These are phyloP conservation scores for Luvunga scandens DNA, from an alignment of 345 rosid species.

Conservation along the genomic window DNA sequence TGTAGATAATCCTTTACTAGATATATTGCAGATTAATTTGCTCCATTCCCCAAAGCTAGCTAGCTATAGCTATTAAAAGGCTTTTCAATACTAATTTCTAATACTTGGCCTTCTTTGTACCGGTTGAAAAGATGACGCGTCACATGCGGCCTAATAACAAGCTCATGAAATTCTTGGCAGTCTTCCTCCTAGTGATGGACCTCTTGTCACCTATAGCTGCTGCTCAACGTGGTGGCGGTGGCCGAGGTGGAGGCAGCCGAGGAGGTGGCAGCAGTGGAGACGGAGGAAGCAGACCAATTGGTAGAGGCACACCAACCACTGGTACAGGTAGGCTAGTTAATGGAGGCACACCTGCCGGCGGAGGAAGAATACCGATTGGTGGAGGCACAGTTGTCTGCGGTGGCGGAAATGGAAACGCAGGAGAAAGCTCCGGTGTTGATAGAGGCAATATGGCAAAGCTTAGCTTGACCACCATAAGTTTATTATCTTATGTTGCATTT, in stretches of 20 bases:
- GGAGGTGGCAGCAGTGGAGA: neutral
- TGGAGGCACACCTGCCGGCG: too few species aligned
- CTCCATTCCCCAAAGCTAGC: too few species aligned
- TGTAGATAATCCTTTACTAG: neutral
- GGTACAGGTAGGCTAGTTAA: neutral
- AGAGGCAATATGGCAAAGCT: neutral
- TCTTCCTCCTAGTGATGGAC: neutral
- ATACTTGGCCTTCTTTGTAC: too few species aligned
- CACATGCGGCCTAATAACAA: neutral
- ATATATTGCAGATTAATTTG: neutral
- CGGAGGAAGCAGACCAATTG: neutral
- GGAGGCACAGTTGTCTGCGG: neutral
- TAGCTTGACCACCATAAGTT: neutral
- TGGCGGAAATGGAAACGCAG: neutral
- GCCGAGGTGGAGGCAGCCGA: neutral
- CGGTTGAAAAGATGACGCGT: neutral
- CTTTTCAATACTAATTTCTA: too few species aligned
- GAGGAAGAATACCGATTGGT: too few species aligned
- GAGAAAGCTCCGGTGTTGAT: neutral
- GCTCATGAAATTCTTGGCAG: neutral
- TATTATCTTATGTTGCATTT: neutral
- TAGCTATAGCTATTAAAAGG: neutral
- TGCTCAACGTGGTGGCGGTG: slow-evolving; percentile 4
- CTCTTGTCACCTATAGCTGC: neutral
- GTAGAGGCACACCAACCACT: neutral